Conservation (phyloP, 1,284 basidiomycete genomes). For the Microbotryum intermedium region DNA sequence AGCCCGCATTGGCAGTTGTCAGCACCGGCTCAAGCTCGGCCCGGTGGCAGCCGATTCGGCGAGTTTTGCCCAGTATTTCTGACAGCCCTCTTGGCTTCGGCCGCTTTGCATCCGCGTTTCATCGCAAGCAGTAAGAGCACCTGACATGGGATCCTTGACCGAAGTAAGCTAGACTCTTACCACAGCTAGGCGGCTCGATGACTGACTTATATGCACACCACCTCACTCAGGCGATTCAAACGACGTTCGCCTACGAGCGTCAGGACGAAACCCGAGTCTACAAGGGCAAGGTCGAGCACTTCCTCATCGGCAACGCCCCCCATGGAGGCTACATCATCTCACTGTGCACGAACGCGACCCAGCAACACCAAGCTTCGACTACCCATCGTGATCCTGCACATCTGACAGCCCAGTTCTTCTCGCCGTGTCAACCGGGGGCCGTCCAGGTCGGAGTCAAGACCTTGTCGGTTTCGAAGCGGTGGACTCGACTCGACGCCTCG, state of each 20-base stretch:
- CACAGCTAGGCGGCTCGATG: no score
- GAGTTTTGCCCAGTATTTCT: no score
- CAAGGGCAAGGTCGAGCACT: not conserved
- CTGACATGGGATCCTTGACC: no score
- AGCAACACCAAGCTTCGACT: constrained; percentile 3
- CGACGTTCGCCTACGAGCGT: not conserved
- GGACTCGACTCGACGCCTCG: constrained; percentile 23
- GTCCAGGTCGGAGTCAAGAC: constrained; percentile 12
- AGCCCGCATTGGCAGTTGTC: no score
- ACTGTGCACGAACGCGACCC: constrained; percentile 12
- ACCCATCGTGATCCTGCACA: constrained; percentile 20
- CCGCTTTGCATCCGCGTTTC: no score
- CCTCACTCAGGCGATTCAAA: not conserved
- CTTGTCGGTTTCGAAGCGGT: constrained; percentile 11
- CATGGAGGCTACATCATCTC: constrained; percentile 25
- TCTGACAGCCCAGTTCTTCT: constrained; percentile 17
- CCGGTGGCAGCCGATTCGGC: no score
- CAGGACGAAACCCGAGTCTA: constrained; percentile 1
- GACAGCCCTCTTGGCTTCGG: no score
- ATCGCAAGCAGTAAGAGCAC: no score
- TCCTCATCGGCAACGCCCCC: constrained; percentile 15
- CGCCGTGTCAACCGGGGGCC: constrained; percentile 4
- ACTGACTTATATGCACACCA: not conserved
- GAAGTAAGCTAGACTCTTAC: no score
- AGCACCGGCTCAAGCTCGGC: no score